A percentile compares a stretch with the other conserved stretches of the same genome.
phyloP scores from a whole-genome alignment of 176 grass and related monocot genomes.

The Pontederia crassipes region DNA sequence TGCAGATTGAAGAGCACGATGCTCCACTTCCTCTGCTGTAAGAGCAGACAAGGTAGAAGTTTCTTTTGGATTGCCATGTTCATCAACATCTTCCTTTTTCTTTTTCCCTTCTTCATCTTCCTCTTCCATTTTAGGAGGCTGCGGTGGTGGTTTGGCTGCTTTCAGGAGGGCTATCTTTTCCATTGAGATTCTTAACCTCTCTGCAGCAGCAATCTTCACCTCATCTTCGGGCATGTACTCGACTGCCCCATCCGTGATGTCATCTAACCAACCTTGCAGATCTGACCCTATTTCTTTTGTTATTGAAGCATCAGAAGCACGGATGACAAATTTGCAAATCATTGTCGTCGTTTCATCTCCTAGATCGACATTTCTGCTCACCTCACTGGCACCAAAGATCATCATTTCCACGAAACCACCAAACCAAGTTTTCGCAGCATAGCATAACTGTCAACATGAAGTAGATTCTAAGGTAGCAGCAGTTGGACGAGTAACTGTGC shows the following conservation, averaged over 20 bases:
- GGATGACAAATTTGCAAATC: conserved; percentile 93
- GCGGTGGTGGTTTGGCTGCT: conserved; percentile 67
- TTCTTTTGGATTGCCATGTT: conserved; percentile 67
- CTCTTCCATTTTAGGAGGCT: conserved; percentile 23
- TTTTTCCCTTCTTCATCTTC: conserved; percentile 37
- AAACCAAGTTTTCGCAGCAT: conserved; percentile 93
- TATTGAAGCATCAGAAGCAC: conserved; percentile 83
- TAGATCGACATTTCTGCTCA: conserved; percentile 84
- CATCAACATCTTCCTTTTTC: conserved; percentile 21
- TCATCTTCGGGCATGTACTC: conserved; percentile 95
- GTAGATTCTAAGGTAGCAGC: conserved; percentile 1
- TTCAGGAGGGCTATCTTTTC: conserved; percentile 83
- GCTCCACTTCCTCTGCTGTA: conserved; percentile 81
- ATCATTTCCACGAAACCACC: conserved; percentile 97
- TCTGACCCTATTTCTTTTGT: conserved; percentile 80
- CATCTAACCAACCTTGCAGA: conserved; percentile 87
- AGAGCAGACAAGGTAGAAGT: conserved; percentile 74
- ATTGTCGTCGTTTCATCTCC: conserved; percentile 96
- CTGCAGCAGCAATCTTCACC: conserved; percentile 57
- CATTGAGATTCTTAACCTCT: conserved; percentile 78
- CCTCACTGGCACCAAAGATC: conserved; percentile 97
- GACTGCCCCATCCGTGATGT: conserved; percentile 69
- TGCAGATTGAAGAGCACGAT: conserved; percentile 81
- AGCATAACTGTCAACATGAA: conserved; percentile 45
- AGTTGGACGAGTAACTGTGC: neutral